A percentile compares a stretch with the other conserved stretches of the same genome.
phyloP scores from a whole-genome alignment of 768 basidiomycete species.

The Russula olivacea region DNA sequence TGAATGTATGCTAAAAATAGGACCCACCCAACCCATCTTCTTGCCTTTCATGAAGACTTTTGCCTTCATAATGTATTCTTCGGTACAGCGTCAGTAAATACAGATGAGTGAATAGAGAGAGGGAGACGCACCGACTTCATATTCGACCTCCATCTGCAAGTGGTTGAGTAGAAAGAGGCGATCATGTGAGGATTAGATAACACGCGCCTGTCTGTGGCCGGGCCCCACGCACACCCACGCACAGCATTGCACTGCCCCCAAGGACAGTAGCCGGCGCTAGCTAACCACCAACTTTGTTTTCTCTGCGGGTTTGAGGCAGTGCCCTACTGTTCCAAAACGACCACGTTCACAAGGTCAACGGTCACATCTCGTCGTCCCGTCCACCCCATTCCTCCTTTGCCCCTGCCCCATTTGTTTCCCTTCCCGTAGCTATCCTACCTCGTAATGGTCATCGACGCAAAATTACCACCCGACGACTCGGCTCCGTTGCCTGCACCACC shows the following conservation, averaged over 20 bases:
- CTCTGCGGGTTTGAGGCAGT: neutral
- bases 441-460: constrained; percentile 23
- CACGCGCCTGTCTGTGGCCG: neutral
- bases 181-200: constrained; percentile 23
- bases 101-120: too few relatives aligned
- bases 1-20: neutral
- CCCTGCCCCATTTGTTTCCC: neutral
- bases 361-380: neutral
- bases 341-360: neutral
- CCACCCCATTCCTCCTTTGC: neutral
- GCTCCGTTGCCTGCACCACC: constrained; percentile 5
- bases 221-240: too few relatives aligned
- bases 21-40: constrained; percentile 24
- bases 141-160: constrained; percentile 17
- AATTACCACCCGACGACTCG: constrained; percentile 15
- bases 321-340: neutral
- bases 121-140: constrained; percentile 25
- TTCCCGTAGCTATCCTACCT: neutral
- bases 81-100: neutral
- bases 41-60: constrained; percentile 25
- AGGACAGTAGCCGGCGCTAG: neutral
- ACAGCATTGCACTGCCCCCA: neutral
- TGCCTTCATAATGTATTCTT: constrained; percentile 24
- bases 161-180: constrained; percentile 2
- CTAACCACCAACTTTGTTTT: too few relatives aligned